Evolutionary conservation across 768 basidiomycete genomes (phyloP), one percentile per base, ranked within the genome.

Genomic region (Cystofilobasidium macerans): DNA sequence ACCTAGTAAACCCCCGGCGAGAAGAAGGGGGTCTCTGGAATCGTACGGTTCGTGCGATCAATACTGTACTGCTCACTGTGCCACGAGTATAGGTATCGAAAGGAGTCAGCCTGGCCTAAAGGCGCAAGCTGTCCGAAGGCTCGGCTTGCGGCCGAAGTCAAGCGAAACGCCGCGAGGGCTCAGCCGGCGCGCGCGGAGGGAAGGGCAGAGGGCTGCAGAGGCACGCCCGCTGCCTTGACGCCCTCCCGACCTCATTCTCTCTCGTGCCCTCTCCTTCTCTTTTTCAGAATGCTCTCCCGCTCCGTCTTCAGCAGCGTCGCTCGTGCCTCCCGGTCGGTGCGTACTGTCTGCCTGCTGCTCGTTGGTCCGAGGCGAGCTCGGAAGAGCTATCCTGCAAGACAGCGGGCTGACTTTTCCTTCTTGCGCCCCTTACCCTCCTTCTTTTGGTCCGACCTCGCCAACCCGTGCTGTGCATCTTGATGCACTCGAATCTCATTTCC

Each of bases 251-350:
- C 54, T 2, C 4, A 7, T 57, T 62, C 30, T 26, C 20, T 33
- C n/a, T 32, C 28, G 53, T 7, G 38, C 56, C 42, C 18, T 36
- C 58, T 24, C 45, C 42, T 43, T 48, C 40, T 11, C 32, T 30
- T 45, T 59, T 32, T 32, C 24, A 42, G 24, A n/a, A 58, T 58
- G 57, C 57, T 70, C 71, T 56, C 72, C 54, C 70, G 71, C 57
- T 66, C 71, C 54, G 69, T 69, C 26, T 47, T 69, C 35, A 36
- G 71, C 26, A 67, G 57, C 28, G 66, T 71, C 38, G 66, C 57
- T 28, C 69, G 70, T 14, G 66, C 71, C 18, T 64, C 71, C 61
- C 69, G 71, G 12, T 65, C 69, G 24, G 43, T 70, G 69, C 66
- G 35, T 42, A 22, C 57, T 57, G 30, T 24, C 40, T 58, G 3